Evolutionary conservation across 495 filamentous ascomycete genomes (phyloP), one percentile per base, ranked within the genome.

Genomic region (Talaromyces trachyspermus): DNA sequence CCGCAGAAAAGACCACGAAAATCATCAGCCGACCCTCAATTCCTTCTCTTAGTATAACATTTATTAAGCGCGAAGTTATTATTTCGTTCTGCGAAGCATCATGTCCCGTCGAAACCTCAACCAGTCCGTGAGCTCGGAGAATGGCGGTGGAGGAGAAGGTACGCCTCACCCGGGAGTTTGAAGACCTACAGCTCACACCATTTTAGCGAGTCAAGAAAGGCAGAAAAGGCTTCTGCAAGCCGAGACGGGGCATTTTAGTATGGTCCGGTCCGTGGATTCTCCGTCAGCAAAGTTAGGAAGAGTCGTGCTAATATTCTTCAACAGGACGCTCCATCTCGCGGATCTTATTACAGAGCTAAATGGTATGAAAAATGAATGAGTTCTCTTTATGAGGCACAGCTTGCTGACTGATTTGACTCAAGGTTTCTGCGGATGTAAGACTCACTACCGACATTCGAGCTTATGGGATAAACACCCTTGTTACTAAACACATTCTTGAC

Each of bases 291-390:
- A 47, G 33, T 8, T 22, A 12, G 46, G 36, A 30, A 26, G n/a
- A 43, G 33, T 32, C 37, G 8, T 46, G 40, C 58, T 60, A 15
- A 59, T 49, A 29, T 51, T 15, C 19, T 29, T 57, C 51, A 11
- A 37, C 44, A 88, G 85, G 61, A 88, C 90, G 49, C 75, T 97
- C 50, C 92, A 98, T 60, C 79, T 97, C 49, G 92, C 92, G 14
- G 92, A 98, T 68, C 71, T 94, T 33, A 95, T 98, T 55, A 98
- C 92, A 20, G 89, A 94, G 59, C 67, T 97, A 36, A 98, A 98
- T 65, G 89, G 90, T 95, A 74, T 12, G 42, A 29, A 14, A 19
- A 37, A 53, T 55, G 25, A 18, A 11, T 41, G 26, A 8, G 10
- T 35, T 32, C 1, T n/a, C 18, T 51, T 32, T 5, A 38, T 41